Conservation (phyloP, 768 basidiomycete genomes). For the Russula abietina region DNA sequence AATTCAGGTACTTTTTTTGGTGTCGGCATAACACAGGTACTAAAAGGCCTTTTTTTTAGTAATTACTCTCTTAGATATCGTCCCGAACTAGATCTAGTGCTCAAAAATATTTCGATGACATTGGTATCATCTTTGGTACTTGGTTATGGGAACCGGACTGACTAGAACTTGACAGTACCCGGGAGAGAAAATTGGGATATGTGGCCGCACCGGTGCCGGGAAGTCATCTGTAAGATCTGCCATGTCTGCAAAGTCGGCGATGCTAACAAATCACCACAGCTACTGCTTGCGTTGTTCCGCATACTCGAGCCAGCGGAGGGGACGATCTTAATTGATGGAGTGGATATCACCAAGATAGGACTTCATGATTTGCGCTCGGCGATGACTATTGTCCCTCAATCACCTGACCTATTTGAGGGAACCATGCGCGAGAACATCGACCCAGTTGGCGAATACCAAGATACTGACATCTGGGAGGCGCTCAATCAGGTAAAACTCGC, state of each 20-base stretch:
- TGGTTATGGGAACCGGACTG: not conserved
- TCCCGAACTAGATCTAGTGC: conserved; percentile 67
- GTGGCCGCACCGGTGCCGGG: conserved; percentile 76
- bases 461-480: conserved; percentile 83
- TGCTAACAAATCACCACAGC: conserved; percentile 30
- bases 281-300: conserved; percentile 68
- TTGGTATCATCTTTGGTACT: conserved; percentile 42
- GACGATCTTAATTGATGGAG: conserved; percentile 63
- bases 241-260: not conserved
- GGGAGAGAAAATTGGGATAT: conserved; percentile 85
- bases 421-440: conserved; percentile 85
- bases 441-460: conserved; percentile 66
- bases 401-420: conserved; percentile 50
- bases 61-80: conserved; percentile 76
- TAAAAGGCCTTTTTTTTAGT: conserved; percentile 32
- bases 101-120: conserved; percentile 66
- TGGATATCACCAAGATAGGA: conserved; percentile 73
- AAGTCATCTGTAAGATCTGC: conserved; percentile 57
- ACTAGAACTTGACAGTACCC: conserved; percentile 42
- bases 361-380: conserved; percentile 68
- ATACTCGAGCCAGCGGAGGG: conserved; percentile 68
- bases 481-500: conserved; percentile 48
- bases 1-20: conserved; percentile 53
- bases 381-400: conserved; percentile 53
- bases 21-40: not conserved